These are phyloP conservation scores for Senecio squalidus DNA, from an alignment of 140 eudicot genomes.

Conservation along the genomic window DNA sequence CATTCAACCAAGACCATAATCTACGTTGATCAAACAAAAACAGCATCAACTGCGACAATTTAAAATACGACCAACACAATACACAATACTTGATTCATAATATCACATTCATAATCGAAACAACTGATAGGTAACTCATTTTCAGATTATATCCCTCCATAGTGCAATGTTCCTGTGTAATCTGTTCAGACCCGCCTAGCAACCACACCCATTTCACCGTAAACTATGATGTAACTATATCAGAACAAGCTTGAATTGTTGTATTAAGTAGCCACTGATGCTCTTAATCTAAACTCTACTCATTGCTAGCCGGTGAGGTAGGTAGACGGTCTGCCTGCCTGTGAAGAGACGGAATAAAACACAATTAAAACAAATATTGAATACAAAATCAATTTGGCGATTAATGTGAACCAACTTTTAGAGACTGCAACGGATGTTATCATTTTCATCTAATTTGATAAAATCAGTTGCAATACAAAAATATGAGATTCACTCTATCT, in stretches of 20 bases:
- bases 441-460: neutral
- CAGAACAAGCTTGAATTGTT: neutral
- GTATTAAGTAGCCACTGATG: neutral
- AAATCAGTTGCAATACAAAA: neutral
- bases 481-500: too few species aligned
- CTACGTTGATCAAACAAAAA: neutral
- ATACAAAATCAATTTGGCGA: neutral
- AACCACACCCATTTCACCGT: neutral
- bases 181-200: conserved; percentile 6
- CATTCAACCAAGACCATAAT: neutral
- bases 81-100: neutral
- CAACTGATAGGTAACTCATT: neutral
- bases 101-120: neutral
- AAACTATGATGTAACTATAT: neutral
- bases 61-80: neutral
- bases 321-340: neutral
- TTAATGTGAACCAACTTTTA: neutral
- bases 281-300: conserved; percentile 9
- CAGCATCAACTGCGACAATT: neutral
- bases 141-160: neutral
- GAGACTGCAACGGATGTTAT: neutral
- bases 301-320: conserved; percentile 1
- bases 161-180: neutral
- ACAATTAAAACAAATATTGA: neutral
- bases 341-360: neutral